Conservation (phyloP, 2,329 filamentous ascomycete species). For the Teratosphaeria pseudoeucalypti region DNA sequence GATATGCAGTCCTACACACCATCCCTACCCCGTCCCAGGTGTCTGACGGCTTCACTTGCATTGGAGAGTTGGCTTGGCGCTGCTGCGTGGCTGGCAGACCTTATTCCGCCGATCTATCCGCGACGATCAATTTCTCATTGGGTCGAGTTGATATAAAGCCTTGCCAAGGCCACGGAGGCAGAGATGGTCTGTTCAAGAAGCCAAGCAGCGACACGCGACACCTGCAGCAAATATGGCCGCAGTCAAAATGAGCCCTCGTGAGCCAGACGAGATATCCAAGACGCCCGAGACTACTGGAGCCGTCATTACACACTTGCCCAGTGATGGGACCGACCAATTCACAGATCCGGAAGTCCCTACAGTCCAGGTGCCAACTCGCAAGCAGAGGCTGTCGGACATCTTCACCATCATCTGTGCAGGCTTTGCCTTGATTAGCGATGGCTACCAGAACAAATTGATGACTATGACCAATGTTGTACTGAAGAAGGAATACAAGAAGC, state of each 20-base stretch:
- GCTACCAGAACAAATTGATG: constrained; percentile 28
- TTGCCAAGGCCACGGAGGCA: neutral
- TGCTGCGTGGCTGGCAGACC: neutral
- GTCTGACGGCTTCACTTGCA: neutral
- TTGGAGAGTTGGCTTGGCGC: neutral
- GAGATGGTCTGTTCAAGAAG: neutral
- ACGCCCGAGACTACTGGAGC: neutral
- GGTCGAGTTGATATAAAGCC: neutral
- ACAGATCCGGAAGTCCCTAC: constrained; percentile 2
- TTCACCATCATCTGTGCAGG: constrained; percentile 19
- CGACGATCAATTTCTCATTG: neutral
- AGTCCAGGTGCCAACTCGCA: constrained; percentile 2
- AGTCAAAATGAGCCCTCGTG: neutral
- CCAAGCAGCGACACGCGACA: neutral
- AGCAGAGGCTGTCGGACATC: constrained; percentile 8
- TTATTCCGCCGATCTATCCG: neutral
- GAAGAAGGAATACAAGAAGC: constrained; percentile 14
- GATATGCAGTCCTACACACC: neutral
- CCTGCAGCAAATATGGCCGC: neutral
- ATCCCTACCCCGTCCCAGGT: neutral
- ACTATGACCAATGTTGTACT: constrained; percentile 26
- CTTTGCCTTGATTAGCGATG: constrained; percentile 24
- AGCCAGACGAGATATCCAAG: neutral
- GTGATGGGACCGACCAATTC: neutral
- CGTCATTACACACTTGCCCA: neutral